These are phyloP conservation scores for Coemansia sp. DNA, from an alignment of 192 early-diverging fungal genomes.

Conservation along the genomic window DNA sequence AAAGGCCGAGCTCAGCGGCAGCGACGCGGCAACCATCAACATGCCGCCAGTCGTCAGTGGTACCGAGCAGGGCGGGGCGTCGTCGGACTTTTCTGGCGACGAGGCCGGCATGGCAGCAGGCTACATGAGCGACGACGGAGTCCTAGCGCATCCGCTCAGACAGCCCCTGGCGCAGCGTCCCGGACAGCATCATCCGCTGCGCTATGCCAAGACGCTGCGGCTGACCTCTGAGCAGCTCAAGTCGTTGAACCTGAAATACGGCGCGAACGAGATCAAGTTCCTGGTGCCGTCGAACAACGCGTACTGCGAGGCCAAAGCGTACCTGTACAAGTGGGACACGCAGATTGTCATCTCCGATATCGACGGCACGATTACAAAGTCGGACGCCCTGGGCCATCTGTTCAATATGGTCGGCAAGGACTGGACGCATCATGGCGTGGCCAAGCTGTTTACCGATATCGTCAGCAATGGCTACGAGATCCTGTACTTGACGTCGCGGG, in stretches of 20 bases:
- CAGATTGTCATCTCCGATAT: slow-evolving; percentile 96
- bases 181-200: slow-evolving; percentile 20
- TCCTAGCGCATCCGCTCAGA: slow-evolving; percentile 16
- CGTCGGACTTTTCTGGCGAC: slow-evolving; percentile 10
- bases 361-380: slow-evolving; percentile 98
- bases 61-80: slow-evolving; percentile 7
- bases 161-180: neutral
- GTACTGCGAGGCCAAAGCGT: slow-evolving; percentile 81
- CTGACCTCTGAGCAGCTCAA: slow-evolving; percentile 90
- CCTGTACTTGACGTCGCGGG: slow-evolving; percentile 89
- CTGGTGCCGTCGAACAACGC: slow-evolving; percentile 75
- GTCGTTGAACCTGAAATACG: slow-evolving; percentile 72
- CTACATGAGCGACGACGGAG: slow-evolving; percentile 40
- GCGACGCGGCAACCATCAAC: slow-evolving; percentile 4
- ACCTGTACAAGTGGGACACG: slow-evolving; percentile 77
- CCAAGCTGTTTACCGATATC: slow-evolving; percentile 94
- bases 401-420: slow-evolving; percentile 97
- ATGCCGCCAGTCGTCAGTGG: slow-evolving; percentile 10
- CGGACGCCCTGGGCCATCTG: slow-evolving; percentile 92
- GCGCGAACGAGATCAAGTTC: slow-evolving; percentile 88
- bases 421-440: slow-evolving; percentile 97
- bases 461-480: slow-evolving; percentile 91
- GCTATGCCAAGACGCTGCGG: slow-evolving; percentile 85
- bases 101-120: slow-evolving; percentile 16
- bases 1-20: neutral